phyloP scores from a whole-genome alignment of 1,284 basidiomycete species.

The Flammula alnicola region DNA sequence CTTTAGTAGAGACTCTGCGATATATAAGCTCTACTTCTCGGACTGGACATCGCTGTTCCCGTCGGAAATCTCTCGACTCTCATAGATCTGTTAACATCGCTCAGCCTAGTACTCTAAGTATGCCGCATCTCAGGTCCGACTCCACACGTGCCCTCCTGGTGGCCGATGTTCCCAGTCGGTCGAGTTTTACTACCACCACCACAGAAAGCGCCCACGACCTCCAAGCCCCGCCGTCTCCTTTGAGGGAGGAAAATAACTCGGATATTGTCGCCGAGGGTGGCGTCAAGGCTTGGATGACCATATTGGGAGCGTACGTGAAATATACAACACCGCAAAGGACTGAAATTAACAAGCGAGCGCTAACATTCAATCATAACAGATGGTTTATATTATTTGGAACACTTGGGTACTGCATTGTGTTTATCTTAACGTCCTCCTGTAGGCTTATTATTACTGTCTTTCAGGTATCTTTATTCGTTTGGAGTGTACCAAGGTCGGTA shows the following conservation, averaged over 20 bases:
- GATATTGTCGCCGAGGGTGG: background rate
- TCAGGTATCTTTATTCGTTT: constrained; percentile 36
- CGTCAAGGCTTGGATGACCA: constrained; percentile 2
- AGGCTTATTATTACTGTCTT: background rate
- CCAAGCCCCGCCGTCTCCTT: too few relatives aligned
- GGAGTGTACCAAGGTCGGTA: constrained; percentile 39
- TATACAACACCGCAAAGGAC: background rate
- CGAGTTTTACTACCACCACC: too few relatives aligned
- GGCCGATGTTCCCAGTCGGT: too few relatives aligned
- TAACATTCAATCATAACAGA: constrained; percentile 11
- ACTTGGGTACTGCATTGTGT: constrained; percentile 27
- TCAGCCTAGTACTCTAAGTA: too few relatives aligned
- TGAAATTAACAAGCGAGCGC: background rate
- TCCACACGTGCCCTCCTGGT: too few relatives aligned
- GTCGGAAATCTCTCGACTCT: too few relatives aligned
- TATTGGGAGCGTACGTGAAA: constrained; percentile 9
- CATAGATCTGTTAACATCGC: too few relatives aligned
- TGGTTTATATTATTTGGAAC: constrained; percentile 29
- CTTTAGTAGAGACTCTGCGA: too few relatives aligned
- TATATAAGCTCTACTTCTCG: too few relatives aligned
- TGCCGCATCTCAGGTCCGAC: too few relatives aligned
- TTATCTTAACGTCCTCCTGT: background rate
- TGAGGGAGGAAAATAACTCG: background rate
- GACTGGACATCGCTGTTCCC: too few relatives aligned
- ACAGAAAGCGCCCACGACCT: too few relatives aligned